Evolutionary conservation across 2,329 filamentous ascomycete species (phyloP).

Genomic region (Fusarium nurragi): DNA sequence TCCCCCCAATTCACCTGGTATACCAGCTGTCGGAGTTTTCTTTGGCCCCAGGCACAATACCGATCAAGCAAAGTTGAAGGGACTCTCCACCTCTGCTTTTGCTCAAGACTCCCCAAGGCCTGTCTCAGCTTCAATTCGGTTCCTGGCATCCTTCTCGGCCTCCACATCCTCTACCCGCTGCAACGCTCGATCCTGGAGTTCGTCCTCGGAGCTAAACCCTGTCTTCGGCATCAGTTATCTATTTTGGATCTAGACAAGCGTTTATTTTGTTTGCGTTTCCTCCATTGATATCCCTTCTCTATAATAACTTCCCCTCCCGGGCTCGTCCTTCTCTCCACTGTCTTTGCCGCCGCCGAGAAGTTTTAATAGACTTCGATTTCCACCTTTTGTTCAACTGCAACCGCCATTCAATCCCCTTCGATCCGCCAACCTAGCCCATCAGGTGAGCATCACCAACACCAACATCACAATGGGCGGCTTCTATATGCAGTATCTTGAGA

Average conservation of each 20-base stretch:
- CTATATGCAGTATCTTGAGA: conserved; percentile 78
- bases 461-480: conserved; percentile 67
- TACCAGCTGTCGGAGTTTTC: conserved; percentile 1
- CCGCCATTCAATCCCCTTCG: conserved; percentile 15
- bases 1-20: conserved; percentile 13
- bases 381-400: conserved; percentile 36
- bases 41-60: conserved; percentile 15
- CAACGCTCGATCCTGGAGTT: conserved; percentile 31
- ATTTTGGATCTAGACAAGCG: conserved; percentile 39
- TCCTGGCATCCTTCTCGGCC: conserved; percentile 12
- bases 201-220: conserved; percentile 31
- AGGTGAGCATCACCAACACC: conserved; percentile 34
- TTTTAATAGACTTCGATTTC: conserved; percentile 33
- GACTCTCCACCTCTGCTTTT: conserved; percentile 12
- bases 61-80: conserved; percentile 24
- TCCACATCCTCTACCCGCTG: conserved; percentile 28
- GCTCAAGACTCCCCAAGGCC: conserved; percentile 16
- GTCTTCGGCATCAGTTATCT: conserved; percentile 28
- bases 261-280: conserved; percentile 34
- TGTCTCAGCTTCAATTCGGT: conserved; percentile 27
- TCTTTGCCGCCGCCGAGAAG: conserved; percentile 25
- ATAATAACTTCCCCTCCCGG: conserved; percentile 18
- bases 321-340: conserved; percentile 7
- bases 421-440: conserved; percentile 32
- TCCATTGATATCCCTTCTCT: conserved; percentile 20